Evolutionary conservation across 1,284 basidiomycete genomes (phyloP), one percentile per base, ranked within the genome.

Genomic region (Marasmius sp.): DNA sequence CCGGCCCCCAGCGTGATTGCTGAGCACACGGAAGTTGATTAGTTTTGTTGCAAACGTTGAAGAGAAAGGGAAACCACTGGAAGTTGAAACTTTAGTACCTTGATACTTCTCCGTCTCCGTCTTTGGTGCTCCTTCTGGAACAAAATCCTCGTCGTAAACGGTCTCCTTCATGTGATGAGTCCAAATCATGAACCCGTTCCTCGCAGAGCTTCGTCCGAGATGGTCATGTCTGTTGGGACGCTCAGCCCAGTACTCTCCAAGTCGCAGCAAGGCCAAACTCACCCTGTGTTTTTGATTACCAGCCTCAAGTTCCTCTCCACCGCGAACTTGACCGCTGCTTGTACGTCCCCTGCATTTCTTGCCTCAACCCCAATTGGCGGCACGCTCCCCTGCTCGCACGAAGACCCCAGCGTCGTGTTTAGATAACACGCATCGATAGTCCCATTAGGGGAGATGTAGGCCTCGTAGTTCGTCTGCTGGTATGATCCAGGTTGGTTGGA

Each of bases 351-450:
- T 2, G n/a, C 38, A 7, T 37, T 27, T 12, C 55, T n/a, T 27
- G 55, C 55, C 3, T 57, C 55, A 7, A 57, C 39, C 6, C 55
- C 55, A 47, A 57, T 45, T 6, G 55, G 55, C 20, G 55, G 77
- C 0, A 83, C 74, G 45, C 72, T 76, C 3, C 80, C 82, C 64
- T 82, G 80, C 10, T 70, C 69, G 61, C 81, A 84, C 4, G 72
- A 72, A 10, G 73, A 63, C 3, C 74, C 77, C 8, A 81, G 66
- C 0, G 71, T 71, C 0, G 72, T 72, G 60, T 83, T 75, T 37
- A 77, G 56, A 58, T 78, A 82, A 60, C 79, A 82, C 0, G 73
- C 77, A 41, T 70, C 70, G 54, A 80, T 74, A 0, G 76, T 78
- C 2, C 75, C 77, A 53, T 82, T 81, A 1, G 53, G 62, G 51